These are phyloP conservation scores for Climacium dendroides DNA, from an alignment of 225 moss, liverwort and hornwort genomes.

Conservation along the genomic window DNA sequence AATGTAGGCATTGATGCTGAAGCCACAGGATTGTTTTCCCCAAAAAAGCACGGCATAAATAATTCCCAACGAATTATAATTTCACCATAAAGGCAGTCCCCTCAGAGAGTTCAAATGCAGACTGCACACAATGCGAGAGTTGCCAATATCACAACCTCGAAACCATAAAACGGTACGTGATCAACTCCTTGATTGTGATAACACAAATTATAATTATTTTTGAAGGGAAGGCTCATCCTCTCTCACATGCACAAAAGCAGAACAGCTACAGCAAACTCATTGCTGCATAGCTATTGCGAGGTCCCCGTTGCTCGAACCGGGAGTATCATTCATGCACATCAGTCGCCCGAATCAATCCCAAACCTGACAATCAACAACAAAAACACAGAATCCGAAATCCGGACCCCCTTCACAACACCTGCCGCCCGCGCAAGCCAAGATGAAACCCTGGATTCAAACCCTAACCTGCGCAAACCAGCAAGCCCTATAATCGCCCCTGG, in stretches of 20 bases:
- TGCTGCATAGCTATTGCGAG: neutral
- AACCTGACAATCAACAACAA: neutral
- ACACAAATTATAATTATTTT: neutral
- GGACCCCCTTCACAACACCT: neutral
- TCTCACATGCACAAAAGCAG: neutral
- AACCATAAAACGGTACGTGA: neutral
- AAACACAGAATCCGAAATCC: neutral
- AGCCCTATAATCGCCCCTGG: neutral
- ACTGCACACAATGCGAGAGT: neutral
- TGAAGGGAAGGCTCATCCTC: neutral
- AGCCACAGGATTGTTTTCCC: neutral
- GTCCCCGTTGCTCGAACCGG: neutral
- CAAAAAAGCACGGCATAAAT: neutral
- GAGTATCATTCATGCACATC: neutral
- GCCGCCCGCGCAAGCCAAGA: neutral
- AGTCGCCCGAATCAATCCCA: constrained; percentile 11
- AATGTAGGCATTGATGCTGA: neutral
- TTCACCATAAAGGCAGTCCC: neutral
- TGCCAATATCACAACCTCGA: neutral
- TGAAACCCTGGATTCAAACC: constrained; percentile 10
- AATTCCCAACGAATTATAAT: neutral
- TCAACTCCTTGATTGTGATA: neutral
- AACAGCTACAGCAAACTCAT: neutral
- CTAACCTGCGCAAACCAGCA: neutral
- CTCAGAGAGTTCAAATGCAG: neutral